Evolutionary conservation across 1,284 basidiomycete species (phyloP).

Genomic region (Golubevia pallescens): DNA sequence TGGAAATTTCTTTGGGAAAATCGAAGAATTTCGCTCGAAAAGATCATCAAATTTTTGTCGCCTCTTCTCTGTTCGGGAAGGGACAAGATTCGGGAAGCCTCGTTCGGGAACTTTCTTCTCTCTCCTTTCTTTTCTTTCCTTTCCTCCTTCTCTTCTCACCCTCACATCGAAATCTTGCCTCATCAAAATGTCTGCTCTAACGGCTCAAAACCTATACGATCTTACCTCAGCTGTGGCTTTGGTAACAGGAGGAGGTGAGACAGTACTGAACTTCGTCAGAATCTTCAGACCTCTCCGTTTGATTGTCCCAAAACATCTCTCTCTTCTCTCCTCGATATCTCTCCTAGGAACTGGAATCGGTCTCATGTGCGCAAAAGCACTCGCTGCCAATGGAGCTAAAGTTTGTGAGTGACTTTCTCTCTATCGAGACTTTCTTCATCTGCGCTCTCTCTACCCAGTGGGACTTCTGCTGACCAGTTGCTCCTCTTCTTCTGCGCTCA

Average conservation of each 20-base stretch:
- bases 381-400: constrained; percentile 47
- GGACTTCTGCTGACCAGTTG: neutral
- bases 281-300: neutral
- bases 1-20: too few relatives aligned
- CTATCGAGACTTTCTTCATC: constrained; percentile 4
- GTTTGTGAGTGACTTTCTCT: constrained; percentile 22
- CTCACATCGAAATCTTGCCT: neutral
- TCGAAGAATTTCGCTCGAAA: too few relatives aligned
- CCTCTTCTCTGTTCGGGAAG: too few relatives aligned
- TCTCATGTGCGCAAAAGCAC: constrained; percentile 39
- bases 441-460: neutral
- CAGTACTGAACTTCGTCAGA: neutral
- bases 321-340: neutral
- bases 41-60: too few relatives aligned
- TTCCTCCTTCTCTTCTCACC: neutral
- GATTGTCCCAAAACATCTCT: neutral
- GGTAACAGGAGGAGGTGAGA: constrained; percentile 42
- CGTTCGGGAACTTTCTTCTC: too few relatives aligned
- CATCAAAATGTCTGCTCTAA: neutral
- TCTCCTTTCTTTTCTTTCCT: neutral
- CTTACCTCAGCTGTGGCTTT: constrained; percentile 37
- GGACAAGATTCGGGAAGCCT: too few relatives aligned
- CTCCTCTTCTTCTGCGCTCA: neutral
- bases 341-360: constrained; percentile 19
- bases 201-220: constrained; percentile 17